A percentile compares a stretch with the other conserved stretches of the same genome.
Conservation (phyloP, 2,329 filamentous ascomycete species). For the Cordyceps fumosorosea region DNA sequence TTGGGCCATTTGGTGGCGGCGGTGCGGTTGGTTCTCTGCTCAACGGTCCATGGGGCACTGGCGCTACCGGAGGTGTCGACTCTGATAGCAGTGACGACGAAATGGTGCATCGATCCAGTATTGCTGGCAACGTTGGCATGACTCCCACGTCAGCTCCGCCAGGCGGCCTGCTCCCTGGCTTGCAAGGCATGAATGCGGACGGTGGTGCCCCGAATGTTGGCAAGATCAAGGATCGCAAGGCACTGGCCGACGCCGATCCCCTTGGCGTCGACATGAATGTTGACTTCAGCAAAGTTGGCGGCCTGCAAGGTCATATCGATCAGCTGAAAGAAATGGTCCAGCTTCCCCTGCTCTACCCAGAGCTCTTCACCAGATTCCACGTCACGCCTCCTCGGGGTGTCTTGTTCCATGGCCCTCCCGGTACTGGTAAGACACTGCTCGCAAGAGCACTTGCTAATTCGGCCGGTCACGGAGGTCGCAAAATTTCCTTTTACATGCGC, state of each 20-base stretch:
- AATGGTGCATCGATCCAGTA: conserved; percentile 53
- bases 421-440: conserved; percentile 95
- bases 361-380: conserved; percentile 85
- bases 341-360: conserved; percentile 86
- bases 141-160: conserved; percentile 47
- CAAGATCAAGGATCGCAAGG: conserved; percentile 88
- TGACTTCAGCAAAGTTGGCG: conserved; percentile 90
- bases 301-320: conserved; percentile 87
- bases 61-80: conserved; percentile 71
- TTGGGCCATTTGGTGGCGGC: conserved; percentile 86
- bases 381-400: conserved; percentile 93
- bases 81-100: conserved; percentile 98
- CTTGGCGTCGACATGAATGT: conserved; percentile 88
- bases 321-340: conserved; percentile 99
- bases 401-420: conserved; percentile 91
- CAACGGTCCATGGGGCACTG: conserved; percentile 66
- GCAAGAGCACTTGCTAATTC: conserved; percentile 89
- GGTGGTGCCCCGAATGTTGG: conserved; percentile 68
- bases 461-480: conserved; percentile 79
- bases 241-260: conserved; percentile 87
- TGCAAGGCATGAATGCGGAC: conserved; percentile 35
- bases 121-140: conserved; percentile 55
- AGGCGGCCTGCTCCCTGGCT: conserved; percentile 38
- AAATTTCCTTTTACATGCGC: conserved; percentile 99
- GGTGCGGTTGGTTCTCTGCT: conserved; percentile 66